Percentiles rank a stretch among this genome's conserved stretches.
These are phyloP conservation scores for Arthromyces matolae DNA, from an alignment of 768 basidiomycete species.

Conservation along the genomic window DNA sequence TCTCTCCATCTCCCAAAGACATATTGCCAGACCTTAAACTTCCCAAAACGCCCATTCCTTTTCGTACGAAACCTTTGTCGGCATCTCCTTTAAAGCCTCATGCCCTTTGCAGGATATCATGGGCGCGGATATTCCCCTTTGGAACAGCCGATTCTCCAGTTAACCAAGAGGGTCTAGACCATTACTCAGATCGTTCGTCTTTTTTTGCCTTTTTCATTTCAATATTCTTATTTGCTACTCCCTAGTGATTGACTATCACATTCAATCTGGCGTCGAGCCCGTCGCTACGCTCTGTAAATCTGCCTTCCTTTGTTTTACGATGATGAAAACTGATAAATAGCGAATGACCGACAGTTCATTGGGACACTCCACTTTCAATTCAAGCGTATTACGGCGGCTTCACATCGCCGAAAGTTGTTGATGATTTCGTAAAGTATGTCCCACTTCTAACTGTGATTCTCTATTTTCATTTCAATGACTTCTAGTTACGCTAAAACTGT, in stretches of 20 bases:
- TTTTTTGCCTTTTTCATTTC: not conserved
- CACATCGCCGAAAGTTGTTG: conserved; percentile 39
- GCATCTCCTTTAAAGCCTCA: not conserved
- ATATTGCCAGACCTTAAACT: conserved; percentile 42
- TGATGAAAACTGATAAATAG: not conserved
- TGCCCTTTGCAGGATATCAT: conserved; percentile 49
- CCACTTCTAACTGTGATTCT: not conserved
- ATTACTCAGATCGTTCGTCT: conserved; percentile 38
- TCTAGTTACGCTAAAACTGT: conserved; percentile 45
- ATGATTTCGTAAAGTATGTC: conserved; percentile 44
- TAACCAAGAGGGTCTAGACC: conserved; percentile 42
- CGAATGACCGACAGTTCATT: conserved; percentile 44
- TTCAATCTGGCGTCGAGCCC: conserved; percentile 37
- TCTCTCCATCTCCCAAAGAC: conserved; percentile 38
- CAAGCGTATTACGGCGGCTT: conserved; percentile 50
- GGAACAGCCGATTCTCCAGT: conserved; percentile 46
- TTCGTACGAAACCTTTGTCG: conserved; percentile 31
- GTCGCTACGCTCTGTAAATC: conserved; percentile 49
- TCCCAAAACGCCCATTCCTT: conserved; percentile 48
- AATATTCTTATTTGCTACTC: not conserved
- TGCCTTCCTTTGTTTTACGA: not conserved
- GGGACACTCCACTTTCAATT: conserved; percentile 46
- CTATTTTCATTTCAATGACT: not conserved
- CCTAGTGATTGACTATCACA: conserved; percentile 43
- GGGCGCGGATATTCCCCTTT: conserved; percentile 50